These are phyloP conservation scores for Lolium perenne DNA, from an alignment of 176 grass and related monocot species.

Conservation along the genomic window DNA sequence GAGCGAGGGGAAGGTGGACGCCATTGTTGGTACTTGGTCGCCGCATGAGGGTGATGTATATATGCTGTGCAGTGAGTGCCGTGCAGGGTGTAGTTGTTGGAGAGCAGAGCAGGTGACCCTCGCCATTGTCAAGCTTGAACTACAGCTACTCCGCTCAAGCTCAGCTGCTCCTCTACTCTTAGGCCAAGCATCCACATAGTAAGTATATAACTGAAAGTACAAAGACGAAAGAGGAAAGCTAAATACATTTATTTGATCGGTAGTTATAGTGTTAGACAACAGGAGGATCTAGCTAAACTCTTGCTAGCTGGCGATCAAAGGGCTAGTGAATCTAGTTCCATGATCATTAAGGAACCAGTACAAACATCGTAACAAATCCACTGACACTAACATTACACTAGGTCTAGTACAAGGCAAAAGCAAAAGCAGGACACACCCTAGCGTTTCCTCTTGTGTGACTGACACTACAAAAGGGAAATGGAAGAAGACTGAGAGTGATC, in stretches of 20 bases:
- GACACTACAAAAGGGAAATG: no score
- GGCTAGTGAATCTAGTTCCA: background rate
- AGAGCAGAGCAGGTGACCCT: background rate
- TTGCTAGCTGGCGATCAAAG: background rate
- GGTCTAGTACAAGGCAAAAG: background rate
- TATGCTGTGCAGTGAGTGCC: background rate
- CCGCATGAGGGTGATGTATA: background rate
- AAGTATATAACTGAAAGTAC: background rate
- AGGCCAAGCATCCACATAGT: background rate
- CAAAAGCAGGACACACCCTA: no score
- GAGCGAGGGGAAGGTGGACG: conserved; percentile 29
- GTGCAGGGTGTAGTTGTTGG: background rate
- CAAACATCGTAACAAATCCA: background rate
- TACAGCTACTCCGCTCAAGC: background rate
- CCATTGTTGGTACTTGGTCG: background rate
- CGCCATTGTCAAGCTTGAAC: conserved; percentile 3
- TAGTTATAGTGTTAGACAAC: no score
- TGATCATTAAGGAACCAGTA: background rate
- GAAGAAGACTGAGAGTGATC: no score
- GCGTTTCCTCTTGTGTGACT: no score
- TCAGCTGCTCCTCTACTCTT: background rate
- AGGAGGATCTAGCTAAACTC: background rate
- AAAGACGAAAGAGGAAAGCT: background rate
- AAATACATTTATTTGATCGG: background rate
- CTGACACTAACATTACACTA: background rate